phyloP scores from a whole-genome alignment of 805 yeast species.

The Metschnikowia vanudenii region DNA sequence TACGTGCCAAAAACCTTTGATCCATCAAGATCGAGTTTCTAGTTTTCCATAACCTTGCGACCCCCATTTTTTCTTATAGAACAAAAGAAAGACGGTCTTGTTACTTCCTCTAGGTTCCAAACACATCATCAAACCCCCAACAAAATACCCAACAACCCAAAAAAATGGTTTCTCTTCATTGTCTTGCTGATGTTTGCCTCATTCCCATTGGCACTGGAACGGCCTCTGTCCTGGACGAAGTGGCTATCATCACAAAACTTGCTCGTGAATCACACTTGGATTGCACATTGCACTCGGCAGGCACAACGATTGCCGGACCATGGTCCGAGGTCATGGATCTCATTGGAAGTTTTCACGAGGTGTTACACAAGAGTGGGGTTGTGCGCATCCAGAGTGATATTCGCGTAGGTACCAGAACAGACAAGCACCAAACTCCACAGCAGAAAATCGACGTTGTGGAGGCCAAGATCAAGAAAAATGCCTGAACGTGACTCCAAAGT shows the following conservation, averaged over 20 bases:
- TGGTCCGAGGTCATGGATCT: conserved; percentile 84
- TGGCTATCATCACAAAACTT: conserved; percentile 64
- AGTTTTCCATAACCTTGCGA: no score
- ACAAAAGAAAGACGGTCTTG: no score
- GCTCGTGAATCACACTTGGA: conserved; percentile 62
- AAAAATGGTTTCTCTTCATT: conserved; percentile 47
- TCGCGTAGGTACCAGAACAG: conserved; percentile 82
- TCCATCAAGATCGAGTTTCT: no score
- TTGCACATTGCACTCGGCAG: conserved; percentile 83
- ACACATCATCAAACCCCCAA: no score
- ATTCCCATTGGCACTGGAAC: conserved; percentile 81
- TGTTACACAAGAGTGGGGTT: conserved; percentile 65
- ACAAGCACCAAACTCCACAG: conserved; percentile 66
- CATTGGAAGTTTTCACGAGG: conserved; percentile 75
- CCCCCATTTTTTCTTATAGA: no score
- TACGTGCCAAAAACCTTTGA: no score
- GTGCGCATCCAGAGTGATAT: conserved; percentile 83
- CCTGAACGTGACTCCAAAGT: no score
- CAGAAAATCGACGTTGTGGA: conserved; percentile 71
- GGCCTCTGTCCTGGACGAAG: conserved; percentile 79
- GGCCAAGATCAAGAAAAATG: conserved; percentile 34
- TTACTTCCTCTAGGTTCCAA: no score
- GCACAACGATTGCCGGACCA: conserved; percentile 89
- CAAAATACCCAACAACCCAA: no score
- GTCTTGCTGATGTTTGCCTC: conserved; percentile 83